phyloP scores from a whole-genome alignment of 441 rosid genomes.

The Populus hybrid region DNA sequence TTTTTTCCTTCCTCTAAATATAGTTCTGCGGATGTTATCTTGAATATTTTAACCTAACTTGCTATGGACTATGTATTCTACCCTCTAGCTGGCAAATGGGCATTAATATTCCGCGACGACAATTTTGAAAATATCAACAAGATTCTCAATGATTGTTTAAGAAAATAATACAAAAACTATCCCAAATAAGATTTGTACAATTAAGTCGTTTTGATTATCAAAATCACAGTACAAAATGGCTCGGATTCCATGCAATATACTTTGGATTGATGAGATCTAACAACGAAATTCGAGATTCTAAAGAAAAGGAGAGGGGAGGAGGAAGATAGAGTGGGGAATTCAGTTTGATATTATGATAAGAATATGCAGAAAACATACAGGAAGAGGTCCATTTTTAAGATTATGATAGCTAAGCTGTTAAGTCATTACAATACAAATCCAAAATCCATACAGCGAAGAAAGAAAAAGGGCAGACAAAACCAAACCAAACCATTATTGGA shows the following conservation, averaged over 20 bases:
- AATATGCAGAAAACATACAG: not conserved
- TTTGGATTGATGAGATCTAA: too few species aligned
- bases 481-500: not conserved
- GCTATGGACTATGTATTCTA: conserved; percentile 13
- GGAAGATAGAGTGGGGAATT: conserved; percentile 7
- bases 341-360: not conserved
- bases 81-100: not conserved
- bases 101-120: not conserved
- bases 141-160: too few species aligned
- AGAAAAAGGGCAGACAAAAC: too few species aligned
- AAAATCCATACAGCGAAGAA: not conserved
- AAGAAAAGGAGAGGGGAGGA: not conserved
- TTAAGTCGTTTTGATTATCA: too few species aligned
- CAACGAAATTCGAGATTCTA: too few species aligned
- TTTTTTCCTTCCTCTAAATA: not conserved
- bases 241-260: too few species aligned
- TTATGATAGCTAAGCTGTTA: not conserved
- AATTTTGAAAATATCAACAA: too few species aligned
- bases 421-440: not conserved
- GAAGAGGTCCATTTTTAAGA: too few species aligned
- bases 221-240: too few species aligned
- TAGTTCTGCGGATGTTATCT: not conserved
- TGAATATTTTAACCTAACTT: not conserved
- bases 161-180: too few species aligned
- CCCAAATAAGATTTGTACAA: too few species aligned